These are phyloP conservation scores for Umbelopsis ramanniana DNA, from an alignment of 192 early-diverging fungal species.

Conservation along the genomic window DNA sequence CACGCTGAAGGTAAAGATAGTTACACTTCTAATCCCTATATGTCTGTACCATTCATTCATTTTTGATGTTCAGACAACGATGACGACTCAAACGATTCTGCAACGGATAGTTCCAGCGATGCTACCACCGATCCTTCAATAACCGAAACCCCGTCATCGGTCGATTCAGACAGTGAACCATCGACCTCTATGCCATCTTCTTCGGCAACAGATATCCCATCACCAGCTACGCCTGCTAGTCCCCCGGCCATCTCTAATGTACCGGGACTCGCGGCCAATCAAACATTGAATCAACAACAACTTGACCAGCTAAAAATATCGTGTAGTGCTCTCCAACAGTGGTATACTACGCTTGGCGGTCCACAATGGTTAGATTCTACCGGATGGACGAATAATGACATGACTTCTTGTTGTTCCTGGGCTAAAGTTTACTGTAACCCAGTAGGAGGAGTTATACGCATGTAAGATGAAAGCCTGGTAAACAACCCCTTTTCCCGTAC, in stretches of 20 bases:
- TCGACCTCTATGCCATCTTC: not conserved
- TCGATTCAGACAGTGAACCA: not conserved
- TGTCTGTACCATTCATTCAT: too few relatives aligned
- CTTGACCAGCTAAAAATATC: slow-evolving; percentile 9
- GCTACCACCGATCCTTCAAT: not conserved
- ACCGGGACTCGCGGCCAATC: slow-evolving; percentile 18
- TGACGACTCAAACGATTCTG: not conserved
- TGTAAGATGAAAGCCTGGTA: slow-evolving; percentile 28
- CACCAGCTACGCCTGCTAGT: not conserved
- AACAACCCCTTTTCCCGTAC: not conserved
- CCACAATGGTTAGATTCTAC: slow-evolving; percentile 32
- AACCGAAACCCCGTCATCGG: not conserved
- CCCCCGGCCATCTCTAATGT: slow-evolving; percentile 9
- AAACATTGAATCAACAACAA: slow-evolving; percentile 19
- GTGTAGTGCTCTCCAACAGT: slow-evolving; percentile 31
- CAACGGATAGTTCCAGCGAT: not conserved
- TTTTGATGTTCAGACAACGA: not conserved
- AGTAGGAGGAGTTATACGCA: slow-evolving; percentile 30
- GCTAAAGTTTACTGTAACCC: slow-evolving; percentile 31
- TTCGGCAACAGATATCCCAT: too few relatives aligned
- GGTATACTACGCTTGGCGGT: slow-evolving; percentile 28
- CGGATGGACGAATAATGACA: slow-evolving; percentile 34
- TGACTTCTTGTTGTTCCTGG: slow-evolving; percentile 40
- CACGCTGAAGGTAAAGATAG: too few relatives aligned
- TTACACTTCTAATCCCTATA: too few relatives aligned